Conservation (phyloP, 306 rosid genomes). For the Cucumis hystrix region DNA sequence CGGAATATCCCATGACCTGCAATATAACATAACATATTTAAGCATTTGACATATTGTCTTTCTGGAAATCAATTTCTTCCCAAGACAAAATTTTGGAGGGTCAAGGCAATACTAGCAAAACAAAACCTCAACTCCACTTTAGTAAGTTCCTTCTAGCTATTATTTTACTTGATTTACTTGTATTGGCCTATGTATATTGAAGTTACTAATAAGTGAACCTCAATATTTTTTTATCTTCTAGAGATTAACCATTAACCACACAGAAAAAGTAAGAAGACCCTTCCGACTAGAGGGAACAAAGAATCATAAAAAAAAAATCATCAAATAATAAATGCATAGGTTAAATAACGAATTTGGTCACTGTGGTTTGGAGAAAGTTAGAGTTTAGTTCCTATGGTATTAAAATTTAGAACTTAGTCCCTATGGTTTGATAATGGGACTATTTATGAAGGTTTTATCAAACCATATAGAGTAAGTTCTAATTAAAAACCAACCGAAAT, state of each 20-base stretch:
- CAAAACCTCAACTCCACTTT: neutral
- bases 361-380: too few relatives aligned
- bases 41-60: neutral
- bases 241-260: neutral
- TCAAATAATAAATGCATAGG: neutral
- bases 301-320: neutral
- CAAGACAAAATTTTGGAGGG: neutral
- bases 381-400: too few relatives aligned
- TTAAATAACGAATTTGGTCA: too few relatives aligned
- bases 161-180: neutral
- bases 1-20: slow-evolving; percentile 86
- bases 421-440: too few relatives aligned
- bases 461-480: too few relatives aligned
- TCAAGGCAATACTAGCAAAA: neutral
- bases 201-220: neutral
- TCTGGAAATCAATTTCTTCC: neutral
- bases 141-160: neutral
- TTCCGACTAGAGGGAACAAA: neutral
- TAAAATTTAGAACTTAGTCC: too few relatives aligned
- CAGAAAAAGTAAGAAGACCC: neutral
- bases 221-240: neutral
- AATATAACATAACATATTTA: slow-evolving; percentile 3
- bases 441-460: too few relatives aligned
- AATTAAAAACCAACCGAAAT: too few relatives aligned
- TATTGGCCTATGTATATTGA: neutral